phyloP scores from a whole-genome alignment of 1,139 yeast species.

The Taphrina deformans region DNA sequence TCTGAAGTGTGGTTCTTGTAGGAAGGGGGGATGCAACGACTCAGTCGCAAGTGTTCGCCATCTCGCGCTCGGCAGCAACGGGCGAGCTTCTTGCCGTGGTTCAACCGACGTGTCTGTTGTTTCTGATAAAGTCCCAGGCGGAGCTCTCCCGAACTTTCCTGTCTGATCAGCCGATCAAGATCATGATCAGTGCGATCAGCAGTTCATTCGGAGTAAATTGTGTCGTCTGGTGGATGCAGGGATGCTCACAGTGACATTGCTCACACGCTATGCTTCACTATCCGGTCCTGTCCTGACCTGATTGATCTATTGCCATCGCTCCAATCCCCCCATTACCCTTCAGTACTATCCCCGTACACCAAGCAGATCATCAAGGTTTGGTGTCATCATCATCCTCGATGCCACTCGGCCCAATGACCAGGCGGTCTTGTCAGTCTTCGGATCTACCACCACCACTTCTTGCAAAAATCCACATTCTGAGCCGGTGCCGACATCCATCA shows the following conservation, averaged over 20 bases:
- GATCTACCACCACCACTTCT: conserved; percentile 65
- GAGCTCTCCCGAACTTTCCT: not conserved
- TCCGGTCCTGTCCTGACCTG: no score
- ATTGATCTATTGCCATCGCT: not conserved
- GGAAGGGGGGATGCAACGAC: not conserved
- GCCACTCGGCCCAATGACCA: conserved; percentile 63
- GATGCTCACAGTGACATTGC: not conserved
- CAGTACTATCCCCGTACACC: not conserved
- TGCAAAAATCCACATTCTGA: conserved; percentile 71
- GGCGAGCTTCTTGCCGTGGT: not conserved
- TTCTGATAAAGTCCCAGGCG: conserved; percentile 6
- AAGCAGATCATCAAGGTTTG: conserved; percentile 43
- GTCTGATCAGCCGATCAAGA: not conserved
- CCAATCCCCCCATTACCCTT: no score
- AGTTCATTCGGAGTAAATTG: not conserved
- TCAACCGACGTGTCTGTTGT: conserved; percentile 5
- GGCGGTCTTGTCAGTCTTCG: conserved; percentile 52
- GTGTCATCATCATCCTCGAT: conserved; percentile 59
- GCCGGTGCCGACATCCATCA: conserved; percentile 73
- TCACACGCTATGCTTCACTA: not conserved
- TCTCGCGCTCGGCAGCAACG: not conserved
- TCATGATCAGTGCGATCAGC: not conserved
- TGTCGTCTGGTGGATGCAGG: not conserved
- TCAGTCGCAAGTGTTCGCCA: not conserved
- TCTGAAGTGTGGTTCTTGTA: not conserved